Percentiles rank a stretch among this genome's conserved stretches.
phyloP scores from a whole-genome alignment of 108 stramenopile species.

The Pseudonitzschia multiseries region DNA sequence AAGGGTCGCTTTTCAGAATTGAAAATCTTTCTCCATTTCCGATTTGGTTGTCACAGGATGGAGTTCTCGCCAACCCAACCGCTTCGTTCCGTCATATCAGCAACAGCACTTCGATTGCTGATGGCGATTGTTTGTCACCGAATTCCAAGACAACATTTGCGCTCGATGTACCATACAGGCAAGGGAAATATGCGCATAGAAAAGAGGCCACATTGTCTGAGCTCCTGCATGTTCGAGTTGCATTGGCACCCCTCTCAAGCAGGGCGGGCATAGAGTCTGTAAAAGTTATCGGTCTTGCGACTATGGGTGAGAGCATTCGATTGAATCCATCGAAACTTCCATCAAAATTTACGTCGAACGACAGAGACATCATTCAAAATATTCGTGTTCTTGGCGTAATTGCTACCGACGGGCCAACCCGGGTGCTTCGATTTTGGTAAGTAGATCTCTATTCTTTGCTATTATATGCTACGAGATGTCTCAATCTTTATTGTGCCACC shows the following conservation, averaged over 20 bases:
- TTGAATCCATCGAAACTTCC: constrained; percentile 62
- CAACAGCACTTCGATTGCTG: constrained; percentile 11
- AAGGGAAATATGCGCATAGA: constrained; percentile 62
- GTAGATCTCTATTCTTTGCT: constrained; percentile 18
- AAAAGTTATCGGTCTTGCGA: constrained; percentile 56
- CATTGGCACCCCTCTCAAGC: constrained; percentile 58
- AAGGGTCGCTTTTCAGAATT: constrained; percentile 64
- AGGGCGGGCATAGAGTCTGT: constrained; percentile 67
- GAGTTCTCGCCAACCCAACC: constrained; percentile 55
- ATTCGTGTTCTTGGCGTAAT: constrained; percentile 60
- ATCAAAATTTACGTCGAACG: constrained; percentile 19
- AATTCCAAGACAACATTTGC: constrained; percentile 46
- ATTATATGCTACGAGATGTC: neutral
- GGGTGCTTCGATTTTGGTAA: constrained; percentile 51
- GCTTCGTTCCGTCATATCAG: neutral
- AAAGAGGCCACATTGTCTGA: constrained; percentile 56
- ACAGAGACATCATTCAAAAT: constrained; percentile 30
- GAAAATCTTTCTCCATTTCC: constrained; percentile 73
- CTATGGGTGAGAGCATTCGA: constrained; percentile 48
- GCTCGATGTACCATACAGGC: constrained; percentile 70
- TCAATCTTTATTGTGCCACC: neutral
- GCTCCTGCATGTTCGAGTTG: constrained; percentile 54
- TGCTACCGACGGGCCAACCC: constrained; percentile 68
- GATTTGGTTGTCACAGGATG: constrained; percentile 70
- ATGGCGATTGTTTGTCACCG: constrained; percentile 52